A percentile compares a stretch with the other conserved stretches of the same genome.
These are phyloP conservation scores for Avena insularis DNA, from an alignment of 176 grass and related monocot genomes.

Conservation along the genomic window DNA sequence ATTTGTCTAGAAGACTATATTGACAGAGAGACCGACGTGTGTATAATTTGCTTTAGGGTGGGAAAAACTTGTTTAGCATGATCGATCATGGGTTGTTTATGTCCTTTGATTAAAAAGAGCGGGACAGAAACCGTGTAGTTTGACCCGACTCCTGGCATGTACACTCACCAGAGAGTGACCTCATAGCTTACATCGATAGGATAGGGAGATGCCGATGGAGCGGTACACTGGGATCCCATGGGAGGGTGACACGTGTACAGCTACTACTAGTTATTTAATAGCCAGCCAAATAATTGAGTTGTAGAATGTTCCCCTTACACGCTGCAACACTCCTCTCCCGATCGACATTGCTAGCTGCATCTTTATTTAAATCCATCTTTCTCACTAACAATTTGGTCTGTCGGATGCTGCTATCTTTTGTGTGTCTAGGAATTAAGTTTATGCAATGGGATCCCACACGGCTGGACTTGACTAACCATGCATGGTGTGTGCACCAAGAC, in stretches of 20 bases:
- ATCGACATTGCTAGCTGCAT: background rate
- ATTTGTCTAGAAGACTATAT: background rate
- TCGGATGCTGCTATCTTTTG: background rate
- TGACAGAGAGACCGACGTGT: background rate
- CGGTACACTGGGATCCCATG: background rate
- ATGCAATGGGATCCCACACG: background rate
- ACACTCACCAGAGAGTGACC: background rate
- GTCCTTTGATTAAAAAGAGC: background rate
- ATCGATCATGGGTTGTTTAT: background rate
- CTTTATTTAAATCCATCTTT: background rate
- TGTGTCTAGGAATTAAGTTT: background rate
- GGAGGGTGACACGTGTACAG: background rate
- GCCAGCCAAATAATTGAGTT: conserved; percentile 20
- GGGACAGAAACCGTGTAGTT: background rate
- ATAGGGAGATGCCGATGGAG: background rate
- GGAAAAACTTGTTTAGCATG: background rate
- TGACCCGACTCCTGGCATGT: background rate
- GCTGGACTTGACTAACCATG: background rate
- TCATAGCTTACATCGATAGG: background rate
- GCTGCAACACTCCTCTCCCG: background rate
- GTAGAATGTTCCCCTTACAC: background rate
- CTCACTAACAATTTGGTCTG: background rate
- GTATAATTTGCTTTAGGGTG: background rate
- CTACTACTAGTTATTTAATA: background rate
- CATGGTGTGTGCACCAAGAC: background rate